Conservation (phyloP, 1,139 yeast species). For the Saccharomyces hybrid region DNA sequence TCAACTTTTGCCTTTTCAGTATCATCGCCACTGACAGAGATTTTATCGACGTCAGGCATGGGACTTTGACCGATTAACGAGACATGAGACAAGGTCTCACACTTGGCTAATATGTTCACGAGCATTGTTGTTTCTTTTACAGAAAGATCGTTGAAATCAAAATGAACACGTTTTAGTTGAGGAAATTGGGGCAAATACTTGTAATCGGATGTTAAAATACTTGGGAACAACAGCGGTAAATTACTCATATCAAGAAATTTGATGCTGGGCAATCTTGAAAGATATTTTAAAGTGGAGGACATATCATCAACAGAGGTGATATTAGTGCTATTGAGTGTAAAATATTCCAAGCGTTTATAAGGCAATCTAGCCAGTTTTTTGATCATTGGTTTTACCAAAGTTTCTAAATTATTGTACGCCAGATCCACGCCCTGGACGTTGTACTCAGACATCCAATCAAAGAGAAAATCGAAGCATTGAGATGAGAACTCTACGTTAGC, state of each 20-base stretch:
- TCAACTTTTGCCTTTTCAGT: conserved; percentile 5
- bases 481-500: conserved; percentile 61
- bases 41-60: not conserved
- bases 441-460: conserved; percentile 54
- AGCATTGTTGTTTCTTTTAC: conserved; percentile 58
- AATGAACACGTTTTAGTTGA: conserved; percentile 62
- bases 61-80: conserved; percentile 49
- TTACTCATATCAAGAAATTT: conserved; percentile 73
- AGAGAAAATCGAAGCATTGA: conserved; percentile 49
- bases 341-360: conserved; percentile 37
- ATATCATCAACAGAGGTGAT: conserved; percentile 49
- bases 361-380: conserved; percentile 24
- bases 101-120: conserved; percentile 61
- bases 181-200: conserved; percentile 59
- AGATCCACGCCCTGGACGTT: conserved; percentile 73
- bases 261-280: conserved; percentile 48
- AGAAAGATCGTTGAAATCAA: conserved; percentile 63
- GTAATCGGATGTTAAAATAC: conserved; percentile 51
- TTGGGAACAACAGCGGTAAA: conserved; percentile 67
- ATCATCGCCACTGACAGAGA: not conserved
- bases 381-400: conserved; percentile 40
- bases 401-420: conserved; percentile 67
- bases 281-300: conserved; percentile 42
- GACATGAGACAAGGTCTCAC: conserved; percentile 65
- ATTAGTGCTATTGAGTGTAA: conserved; percentile 66